Evolutionary conservation across 345 rosid genomes (phyloP).

Genomic region (Isatis tinctoria): DNA sequence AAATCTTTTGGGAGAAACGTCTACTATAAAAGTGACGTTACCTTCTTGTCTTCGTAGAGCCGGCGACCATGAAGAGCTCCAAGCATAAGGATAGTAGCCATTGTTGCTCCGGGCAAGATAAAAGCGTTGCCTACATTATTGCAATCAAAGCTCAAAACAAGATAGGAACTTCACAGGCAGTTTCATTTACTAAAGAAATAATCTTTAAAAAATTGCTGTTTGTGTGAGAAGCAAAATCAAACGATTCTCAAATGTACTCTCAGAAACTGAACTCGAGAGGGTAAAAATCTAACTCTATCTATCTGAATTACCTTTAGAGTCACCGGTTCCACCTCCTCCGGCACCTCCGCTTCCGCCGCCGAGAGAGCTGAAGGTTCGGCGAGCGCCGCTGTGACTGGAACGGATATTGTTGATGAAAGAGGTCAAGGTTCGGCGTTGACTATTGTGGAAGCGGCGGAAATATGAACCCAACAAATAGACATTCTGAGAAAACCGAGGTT

Average conservation of each 20-base stretch:
- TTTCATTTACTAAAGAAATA: too few relatives aligned
- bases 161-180: neutral
- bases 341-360: conserved; percentile 37
- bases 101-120: conserved; percentile 85
- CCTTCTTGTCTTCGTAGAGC: conserved; percentile 87
- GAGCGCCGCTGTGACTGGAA: conserved; percentile 34
- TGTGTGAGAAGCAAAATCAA: neutral
- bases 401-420: conserved; percentile 47
- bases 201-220: neutral
- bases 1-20: neutral
- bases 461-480: conserved; percentile 29
- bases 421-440: conserved; percentile 41
- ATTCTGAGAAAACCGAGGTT: conserved; percentile 36
- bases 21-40: conserved; percentile 1
- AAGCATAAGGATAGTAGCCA: conserved; percentile 90
- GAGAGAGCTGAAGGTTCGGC: conserved; percentile 35
- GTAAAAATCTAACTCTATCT: neutral
- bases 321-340: conserved; percentile 34
- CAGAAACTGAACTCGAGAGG: neutral
- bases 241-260: neutral
- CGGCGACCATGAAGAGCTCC: conserved; percentile 96
- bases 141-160: neutral
- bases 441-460: conserved; percentile 25
- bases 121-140: conserved; percentile 52
- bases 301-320: conserved; percentile 46